Evolutionary conservation across 2,329 filamentous ascomycete species (phyloP).

Genomic region (Plenodomus tracheiphilus): DNA sequence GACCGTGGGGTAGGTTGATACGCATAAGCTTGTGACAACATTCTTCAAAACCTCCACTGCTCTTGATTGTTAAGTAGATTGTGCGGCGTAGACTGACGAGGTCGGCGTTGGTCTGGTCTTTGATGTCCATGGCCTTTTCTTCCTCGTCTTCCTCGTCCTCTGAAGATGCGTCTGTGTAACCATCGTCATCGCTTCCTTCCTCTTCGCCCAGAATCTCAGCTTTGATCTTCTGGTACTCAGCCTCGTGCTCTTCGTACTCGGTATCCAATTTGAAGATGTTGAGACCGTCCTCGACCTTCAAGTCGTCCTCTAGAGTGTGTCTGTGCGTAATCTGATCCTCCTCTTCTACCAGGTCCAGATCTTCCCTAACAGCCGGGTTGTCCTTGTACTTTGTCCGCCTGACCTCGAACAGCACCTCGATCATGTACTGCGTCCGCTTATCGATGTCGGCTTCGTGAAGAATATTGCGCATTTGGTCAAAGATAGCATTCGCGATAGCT

Average conservation of each 20-base stretch:
- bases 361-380: conserved; percentile 85
- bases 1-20: conserved; percentile 81
- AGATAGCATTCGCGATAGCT: conserved; percentile 84
- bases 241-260: conserved; percentile 88
- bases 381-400: conserved; percentile 97
- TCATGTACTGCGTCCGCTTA: conserved; percentile 98
- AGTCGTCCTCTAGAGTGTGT: conserved; percentile 72
- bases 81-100: conserved; percentile 89
- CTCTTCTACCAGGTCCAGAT: conserved; percentile 93
- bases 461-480: conserved; percentile 94
- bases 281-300: conserved; percentile 80
- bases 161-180: conserved; percentile 66
- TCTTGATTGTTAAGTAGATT: conserved; percentile 98
- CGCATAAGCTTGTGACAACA: conserved; percentile 92
- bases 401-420: conserved; percentile 95
- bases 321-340: conserved; percentile 97
- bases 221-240: conserved; percentile 85
- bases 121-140: conserved; percentile 87
- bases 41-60: conserved; percentile 93
- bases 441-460: conserved; percentile 96
- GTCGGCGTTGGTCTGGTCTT: conserved; percentile 96
- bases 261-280: conserved; percentile 96
- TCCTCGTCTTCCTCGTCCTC: conserved; percentile 75
- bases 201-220: conserved; percentile 88
- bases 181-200: conserved; percentile 69